A percentile compares a stretch with the other conserved stretches of the same genome.
Evolutionary conservation across 163 green algal genomes (phyloP).

Genomic region (Scenedesmus sp.): DNA sequence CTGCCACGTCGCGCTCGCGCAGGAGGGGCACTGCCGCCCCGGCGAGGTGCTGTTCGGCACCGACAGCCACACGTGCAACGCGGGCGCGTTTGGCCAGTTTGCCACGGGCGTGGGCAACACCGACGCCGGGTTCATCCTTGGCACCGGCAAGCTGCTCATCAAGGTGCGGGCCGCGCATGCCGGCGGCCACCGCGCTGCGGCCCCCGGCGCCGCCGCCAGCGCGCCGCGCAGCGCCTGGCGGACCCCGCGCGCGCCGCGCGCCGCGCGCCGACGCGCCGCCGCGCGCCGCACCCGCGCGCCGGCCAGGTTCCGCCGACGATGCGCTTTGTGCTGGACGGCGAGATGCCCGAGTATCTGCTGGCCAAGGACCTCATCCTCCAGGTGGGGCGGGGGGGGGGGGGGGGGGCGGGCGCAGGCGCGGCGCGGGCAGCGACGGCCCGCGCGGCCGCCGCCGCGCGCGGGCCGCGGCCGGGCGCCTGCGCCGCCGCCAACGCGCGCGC

Average conservation of each 20-base stretch:
- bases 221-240: too few relatives aligned
- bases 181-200: too few relatives aligned
- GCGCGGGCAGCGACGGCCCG: too few relatives aligned
- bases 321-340: conserved; percentile 92
- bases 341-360: conserved; percentile 94
- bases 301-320: conserved; percentile 94
- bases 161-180: conserved; percentile 79
- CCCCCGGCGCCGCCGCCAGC: too few relatives aligned
- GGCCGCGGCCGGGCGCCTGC: too few relatives aligned
- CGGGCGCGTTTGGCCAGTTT: conserved; percentile 97
- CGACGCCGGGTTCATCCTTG: conserved; percentile 97
- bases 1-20: conserved; percentile 41
- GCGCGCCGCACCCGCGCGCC: too few relatives aligned
- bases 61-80: conserved; percentile 98
- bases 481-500: too few relatives aligned
- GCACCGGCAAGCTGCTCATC: conserved; percentile 96
- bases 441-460: too few relatives aligned
- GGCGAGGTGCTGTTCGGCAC: conserved; percentile 97
- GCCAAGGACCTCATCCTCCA: conserved; percentile 90
- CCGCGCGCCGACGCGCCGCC: too few relatives aligned
- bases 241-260: too few relatives aligned
- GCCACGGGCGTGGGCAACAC: conserved; percentile 96
- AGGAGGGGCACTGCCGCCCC: conserved; percentile 93
- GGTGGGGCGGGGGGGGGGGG: background rate
- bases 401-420: too few relatives aligned